Percentiles rank a stretch among this genome's conserved stretches.
These are phyloP conservation scores for Daldinia vernicosa DNA, from an alignment of 495 filamentous ascomycete species.

Conservation along the genomic window DNA sequence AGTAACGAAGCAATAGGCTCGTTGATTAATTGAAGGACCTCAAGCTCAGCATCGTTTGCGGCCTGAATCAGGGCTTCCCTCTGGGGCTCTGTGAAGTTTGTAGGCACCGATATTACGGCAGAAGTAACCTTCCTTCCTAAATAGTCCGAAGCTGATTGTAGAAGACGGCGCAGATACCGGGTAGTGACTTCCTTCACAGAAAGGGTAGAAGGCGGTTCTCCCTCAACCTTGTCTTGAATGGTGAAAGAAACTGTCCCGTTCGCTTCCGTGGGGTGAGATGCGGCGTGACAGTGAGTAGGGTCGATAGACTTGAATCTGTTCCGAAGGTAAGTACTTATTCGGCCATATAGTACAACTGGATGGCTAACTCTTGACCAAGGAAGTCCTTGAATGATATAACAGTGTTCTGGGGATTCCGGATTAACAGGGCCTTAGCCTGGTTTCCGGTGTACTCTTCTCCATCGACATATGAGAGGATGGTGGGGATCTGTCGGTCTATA, in stretches of 20 bases:
- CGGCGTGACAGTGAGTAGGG: constrained; percentile 91
- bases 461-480: constrained; percentile 90
- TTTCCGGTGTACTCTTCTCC: constrained; percentile 97
- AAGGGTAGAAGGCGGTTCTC: constrained; percentile 67
- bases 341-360: not conserved
- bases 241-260: constrained; percentile 81
- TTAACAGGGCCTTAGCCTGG: constrained; percentile 90
- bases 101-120: constrained; percentile 92
- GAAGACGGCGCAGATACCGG: constrained; percentile 83
- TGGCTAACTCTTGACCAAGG: constrained; percentile 83
- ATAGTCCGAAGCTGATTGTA: constrained; percentile 86
- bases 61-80: constrained; percentile 79
- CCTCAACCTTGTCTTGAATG: constrained; percentile 73
- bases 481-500: constrained; percentile 94
- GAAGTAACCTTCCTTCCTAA: constrained; percentile 90
- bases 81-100: constrained; percentile 88
- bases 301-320: constrained; percentile 90
- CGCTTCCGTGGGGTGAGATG: constrained; percentile 84
- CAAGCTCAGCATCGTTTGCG: constrained; percentile 82
- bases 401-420: constrained; percentile 92
- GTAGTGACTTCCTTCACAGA: constrained; percentile 86
- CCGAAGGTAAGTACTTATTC: constrained; percentile 17
- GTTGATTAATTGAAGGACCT: constrained; percentile 90
- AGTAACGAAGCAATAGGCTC: constrained; percentile 93
- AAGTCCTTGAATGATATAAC: constrained; percentile 96